Evolutionary conservation across 139 green algal genomes (phyloP), one percentile per base, ranked within the genome.

Genomic region (Pleodorina starrii): DNA sequence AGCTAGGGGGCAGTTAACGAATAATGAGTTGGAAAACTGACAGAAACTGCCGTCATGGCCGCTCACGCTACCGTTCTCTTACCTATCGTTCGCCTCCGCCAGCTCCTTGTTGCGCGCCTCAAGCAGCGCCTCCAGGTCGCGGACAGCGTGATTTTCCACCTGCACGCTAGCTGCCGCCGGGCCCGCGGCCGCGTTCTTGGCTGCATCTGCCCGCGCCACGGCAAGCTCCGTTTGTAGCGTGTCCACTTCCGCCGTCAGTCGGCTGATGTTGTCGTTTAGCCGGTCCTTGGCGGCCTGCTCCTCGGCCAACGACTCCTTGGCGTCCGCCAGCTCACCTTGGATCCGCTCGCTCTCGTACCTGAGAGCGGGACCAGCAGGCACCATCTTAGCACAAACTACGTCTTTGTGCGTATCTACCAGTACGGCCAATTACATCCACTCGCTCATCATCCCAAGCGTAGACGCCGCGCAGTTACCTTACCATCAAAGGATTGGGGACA

Each of bases 241-340:
- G 35, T 91, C 88, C 32, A 97, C 80, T 90, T 98, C 94, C n/a
- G 91, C 89, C 2, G 66, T 71, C 42, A 96, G 38, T 7, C 50
- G 48, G 48, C 50, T 82, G 51, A 51, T 91, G 89, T 50, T 90
- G 86, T 89, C 86, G 72, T 94, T 88, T 25, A 93, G 76, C 36
- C 35, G 68, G n/a, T 95, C 93, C 60, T 95, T 84, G 21, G 94
- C 86, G 51, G 93, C 91, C 54, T 95, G 89, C 87, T 96, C 93
- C 75, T 93, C 91, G 51, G 90, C 57, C 25, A 96, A 86, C 50
- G 92, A 84, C 72, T 94, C 91, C 38, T 86, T 76, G 32, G 91
- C 60, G 74, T 90, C 90, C 75, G 94, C 92, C 29, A 94, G 83
- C 82, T 96, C 86, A 32, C 92, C 88, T 57, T 90, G 48, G 72